phyloP scores from a whole-genome alignment of 495 filamentous ascomycete species.

The Penicillium subrubescens region DNA sequence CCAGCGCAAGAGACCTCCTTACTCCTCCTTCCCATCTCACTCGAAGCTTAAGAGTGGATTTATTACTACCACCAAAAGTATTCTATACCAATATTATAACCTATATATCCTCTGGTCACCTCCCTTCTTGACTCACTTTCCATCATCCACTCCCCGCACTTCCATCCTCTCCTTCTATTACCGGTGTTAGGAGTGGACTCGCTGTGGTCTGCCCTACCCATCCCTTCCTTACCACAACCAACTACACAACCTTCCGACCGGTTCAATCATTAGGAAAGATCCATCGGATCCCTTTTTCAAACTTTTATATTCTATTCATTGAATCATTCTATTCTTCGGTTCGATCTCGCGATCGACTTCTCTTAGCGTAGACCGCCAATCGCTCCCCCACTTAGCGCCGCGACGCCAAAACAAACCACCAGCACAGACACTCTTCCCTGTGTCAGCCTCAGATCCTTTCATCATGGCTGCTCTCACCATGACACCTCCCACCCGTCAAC shows the following conservation, averaged over 20 bases:
- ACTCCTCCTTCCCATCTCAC: slow-evolving; percentile 7
- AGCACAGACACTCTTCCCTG: not conserved
- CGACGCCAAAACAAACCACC: slow-evolving; percentile 31
- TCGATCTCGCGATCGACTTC: slow-evolving; percentile 13
- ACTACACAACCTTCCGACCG: not conserved
- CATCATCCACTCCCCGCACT: not conserved
- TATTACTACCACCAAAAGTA: not conserved
- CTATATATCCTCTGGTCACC: slow-evolving; percentile 3
- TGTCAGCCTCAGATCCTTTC: slow-evolving; percentile 11
- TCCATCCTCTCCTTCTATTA: not conserved
- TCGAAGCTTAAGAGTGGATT: not conserved
- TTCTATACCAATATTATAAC: not conserved
- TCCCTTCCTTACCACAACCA: slow-evolving; percentile 1
- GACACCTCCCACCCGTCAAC: slow-evolving; percentile 44
- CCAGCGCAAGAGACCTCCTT: slow-evolving; percentile 7
- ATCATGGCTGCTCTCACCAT: slow-evolving; percentile 48
- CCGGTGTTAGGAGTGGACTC: not conserved
- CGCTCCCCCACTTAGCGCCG: slow-evolving; percentile 28
- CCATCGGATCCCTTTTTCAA: not conserved
- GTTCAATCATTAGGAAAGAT: not conserved
- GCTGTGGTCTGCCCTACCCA: not conserved
- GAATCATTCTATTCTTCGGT: not conserved
- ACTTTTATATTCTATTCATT: not conserved
- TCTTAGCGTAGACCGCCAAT: slow-evolving; percentile 22
- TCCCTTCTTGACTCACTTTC: not conserved